Base-by-base conservation (phyloP, 768 basidiomycete genomes). In the Trametes villosa region DNA sequence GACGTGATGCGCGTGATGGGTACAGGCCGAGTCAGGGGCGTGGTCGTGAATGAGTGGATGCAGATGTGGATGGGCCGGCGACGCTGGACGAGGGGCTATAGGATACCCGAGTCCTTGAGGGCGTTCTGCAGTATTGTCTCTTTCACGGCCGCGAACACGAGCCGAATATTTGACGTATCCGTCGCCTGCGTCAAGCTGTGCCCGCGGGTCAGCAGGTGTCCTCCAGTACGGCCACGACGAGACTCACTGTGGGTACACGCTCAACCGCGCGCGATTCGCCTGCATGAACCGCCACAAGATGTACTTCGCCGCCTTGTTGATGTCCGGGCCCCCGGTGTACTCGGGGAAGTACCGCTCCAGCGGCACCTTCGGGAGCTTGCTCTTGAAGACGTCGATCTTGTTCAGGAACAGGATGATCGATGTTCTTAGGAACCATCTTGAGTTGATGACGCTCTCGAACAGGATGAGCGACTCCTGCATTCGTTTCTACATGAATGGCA, bases 201-300 rank as follows among this genome's bases (percentile, higher is more conserved):
- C 40, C 6, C 9, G 29, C 9, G 15, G 61, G 36, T 62, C 34
- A 62, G 51, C 47, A 59, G 53, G 42, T 22, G 12, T 34, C 36
- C 17, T 8, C 13, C 18, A 17, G 20, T 13, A 26, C 12, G n/a
- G 13, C n/a, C 22, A 20, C 15, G 7, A 40, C 7, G 18, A 50
- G 26, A 81, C 89, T 34, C 63, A 91, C 91, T 97, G 94, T 3
- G 94, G 94, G 73, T 96, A 97, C 20, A 97, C 91, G 58, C 88
- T 93, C 65, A 96, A 75, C 52, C 87, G 74, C 54, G 91, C 91
- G 22, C 90, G 77, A 66, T 96, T 96, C 56, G 91, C 88, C 73
- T 96, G 92, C 82, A 94, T 95, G 68, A 96, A 98, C 68, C 91
- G 79, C 95, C 94, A 97, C 36, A 98, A 78, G 53, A 98, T 94